phyloP scores from a whole-genome alignment of 106 monocot genomes.

The Xerophyta viscosa region DNA sequence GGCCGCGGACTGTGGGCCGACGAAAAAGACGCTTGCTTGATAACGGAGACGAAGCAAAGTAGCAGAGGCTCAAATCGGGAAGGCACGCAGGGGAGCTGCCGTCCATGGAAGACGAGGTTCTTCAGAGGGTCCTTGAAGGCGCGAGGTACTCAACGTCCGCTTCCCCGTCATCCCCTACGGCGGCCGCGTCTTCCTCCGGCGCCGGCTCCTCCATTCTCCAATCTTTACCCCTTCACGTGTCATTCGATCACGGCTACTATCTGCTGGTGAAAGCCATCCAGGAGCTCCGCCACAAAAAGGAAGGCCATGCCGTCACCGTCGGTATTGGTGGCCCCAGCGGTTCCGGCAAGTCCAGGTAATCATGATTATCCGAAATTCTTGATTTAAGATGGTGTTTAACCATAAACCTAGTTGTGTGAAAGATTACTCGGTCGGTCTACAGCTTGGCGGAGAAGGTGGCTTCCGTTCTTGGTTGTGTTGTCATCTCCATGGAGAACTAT shows the following conservation, averaged over 20 bases:
- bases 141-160: constrained; percentile 17
- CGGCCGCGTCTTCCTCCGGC: constrained; percentile 27
- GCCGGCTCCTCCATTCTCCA: constrained; percentile 82
- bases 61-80: too few species aligned
- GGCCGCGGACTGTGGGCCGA: too few species aligned
- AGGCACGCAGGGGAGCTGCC: neutral
- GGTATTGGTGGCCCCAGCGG: constrained; percentile 98
- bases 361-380: neutral
- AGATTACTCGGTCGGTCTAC: constrained; percentile 2
- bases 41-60: too few species aligned
- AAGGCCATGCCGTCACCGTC: constrained; percentile 67
- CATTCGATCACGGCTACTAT: constrained; percentile 97
- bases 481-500: constrained; percentile 97
- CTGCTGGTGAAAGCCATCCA: constrained; percentile 93
- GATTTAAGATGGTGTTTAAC: too few species aligned
- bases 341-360: constrained; percentile 91
- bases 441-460: constrained; percentile 98
- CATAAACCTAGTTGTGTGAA: too few species aligned
- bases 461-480: constrained; percentile 69
- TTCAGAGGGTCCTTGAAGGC: constrained; percentile 50
- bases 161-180: constrained; percentile 6
- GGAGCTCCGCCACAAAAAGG: constrained; percentile 84
- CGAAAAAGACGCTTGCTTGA: too few species aligned
- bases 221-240: constrained; percentile 92
- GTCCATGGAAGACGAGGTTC: constrained; percentile 57